Evolutionary conservation across 371 early-diverging fungal species (phyloP), one percentile per base, ranked within the genome.

Genomic region (Mucor racemosus): DNA sequence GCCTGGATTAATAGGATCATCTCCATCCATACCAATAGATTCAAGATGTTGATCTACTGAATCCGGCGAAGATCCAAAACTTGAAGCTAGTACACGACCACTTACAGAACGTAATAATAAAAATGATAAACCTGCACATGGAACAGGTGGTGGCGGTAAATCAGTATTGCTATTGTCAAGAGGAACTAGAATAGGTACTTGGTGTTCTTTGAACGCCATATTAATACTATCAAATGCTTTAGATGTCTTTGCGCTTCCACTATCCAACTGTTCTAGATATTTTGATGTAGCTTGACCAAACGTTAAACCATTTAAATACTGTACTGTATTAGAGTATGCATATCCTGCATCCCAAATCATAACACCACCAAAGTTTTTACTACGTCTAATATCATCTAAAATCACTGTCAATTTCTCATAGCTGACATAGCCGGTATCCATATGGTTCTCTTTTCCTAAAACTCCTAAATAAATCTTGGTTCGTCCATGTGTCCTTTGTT

Each of bases 331-430:
- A 54, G 69, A 71, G 70, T 62, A 82, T 55, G 83, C 77, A 39
- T 78, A 71, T 0, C 78, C 71, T 15, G 80, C 86, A 63, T 90
- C 90, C 90, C 90, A 90, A 61, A 88, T 79, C 90, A 90, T 90
- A 1, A 88, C 83, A 46, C 90, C 90, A 35, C 88, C 89, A 74
- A 90, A 90, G 13, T 75, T 76, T 13, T 72, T 64, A 10, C 74
- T 67, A 2, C 68, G 42, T 13, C 76, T 65, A 0, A 83, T 73
- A 13, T 72, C 65, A 6, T 72, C 73, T 39, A 90, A 60, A 26
- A 86, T 77, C 6, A 62, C 59, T 14, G 81, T 73, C 9, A 89
- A 65, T 7, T 72, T 72, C 4, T 64, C 62, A 46, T 80, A 74
- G 11, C 63, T 71, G 10, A 89, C 68, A 55, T 85, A 83, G 11